phyloP scores from a whole-genome alignment of 2,329 filamentous ascomycete genomes.

The Fusarium foetens region DNA sequence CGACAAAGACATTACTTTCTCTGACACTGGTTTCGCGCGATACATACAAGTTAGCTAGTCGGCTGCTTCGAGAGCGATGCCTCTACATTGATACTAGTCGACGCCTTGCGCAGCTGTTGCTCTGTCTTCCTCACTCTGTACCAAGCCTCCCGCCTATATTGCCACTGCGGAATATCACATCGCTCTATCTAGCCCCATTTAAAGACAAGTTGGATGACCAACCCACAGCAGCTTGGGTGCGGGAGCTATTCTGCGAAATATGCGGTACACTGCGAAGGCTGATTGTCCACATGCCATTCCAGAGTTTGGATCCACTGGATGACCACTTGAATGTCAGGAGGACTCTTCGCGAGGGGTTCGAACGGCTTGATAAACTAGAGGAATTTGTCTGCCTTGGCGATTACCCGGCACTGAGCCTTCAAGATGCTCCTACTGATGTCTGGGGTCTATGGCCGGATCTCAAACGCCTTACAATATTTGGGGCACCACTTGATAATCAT shows the following conservation, averaged over 20 bases:
- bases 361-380: conserved; percentile 55
- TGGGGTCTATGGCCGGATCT: conserved; percentile 58
- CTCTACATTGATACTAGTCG: conserved; percentile 55
- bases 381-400: conserved; percentile 61
- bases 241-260: conserved; percentile 55
- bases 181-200: conserved; percentile 56
- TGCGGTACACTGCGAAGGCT: conserved; percentile 55
- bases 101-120: conserved; percentile 50
- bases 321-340: conserved; percentile 54
- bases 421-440: conserved; percentile 49
- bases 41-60: conserved; percentile 54
- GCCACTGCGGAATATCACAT: conserved; percentile 50
- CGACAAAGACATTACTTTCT: conserved; percentile 56
- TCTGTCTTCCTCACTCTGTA: conserved; percentile 48
- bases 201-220: conserved; percentile 51
- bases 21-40: conserved; percentile 56
- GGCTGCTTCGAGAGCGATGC: conserved; percentile 57
- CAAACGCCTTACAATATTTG: conserved; percentile 56
- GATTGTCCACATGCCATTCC: conserved; percentile 60
- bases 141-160: conserved; percentile 45
- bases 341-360: conserved; percentile 58
- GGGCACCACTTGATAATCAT: conserved; percentile 50
- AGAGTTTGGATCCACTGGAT: conserved; percentile 54
- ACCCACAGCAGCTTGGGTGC: conserved; percentile 53
- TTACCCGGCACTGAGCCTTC: conserved; percentile 54